Percentiles rank a stretch among this genome's conserved stretches.
phyloP scores from a whole-genome alignment of 352 stramenopile genomes.

The Plasmopara viticola region DNA sequence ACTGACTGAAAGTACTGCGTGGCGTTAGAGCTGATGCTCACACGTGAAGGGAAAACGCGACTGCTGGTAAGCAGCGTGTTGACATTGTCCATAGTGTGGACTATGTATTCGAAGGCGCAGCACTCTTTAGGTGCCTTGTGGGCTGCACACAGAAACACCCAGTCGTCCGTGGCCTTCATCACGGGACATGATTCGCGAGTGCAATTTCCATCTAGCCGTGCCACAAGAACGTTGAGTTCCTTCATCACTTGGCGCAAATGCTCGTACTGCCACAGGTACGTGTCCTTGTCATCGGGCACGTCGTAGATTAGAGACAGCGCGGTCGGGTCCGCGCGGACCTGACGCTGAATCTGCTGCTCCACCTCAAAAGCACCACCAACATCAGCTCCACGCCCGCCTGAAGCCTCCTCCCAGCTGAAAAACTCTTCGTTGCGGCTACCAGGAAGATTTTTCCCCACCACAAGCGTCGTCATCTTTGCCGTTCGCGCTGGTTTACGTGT shows the following conservation, averaged over 20 bases:
- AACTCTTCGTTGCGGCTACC: constrained; percentile 76
- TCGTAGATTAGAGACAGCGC: constrained; percentile 61
- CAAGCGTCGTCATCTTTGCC: constrained; percentile 27
- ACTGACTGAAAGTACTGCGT: constrained; percentile 86
- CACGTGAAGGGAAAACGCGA: constrained; percentile 71
- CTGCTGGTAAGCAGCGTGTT: constrained; percentile 79
- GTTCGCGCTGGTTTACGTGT: neutral
- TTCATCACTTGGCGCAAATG: constrained; percentile 81
- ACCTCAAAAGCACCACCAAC: constrained; percentile 57
- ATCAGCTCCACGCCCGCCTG: constrained; percentile 19
- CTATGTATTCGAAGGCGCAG: constrained; percentile 82
- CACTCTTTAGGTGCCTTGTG: constrained; percentile 78
- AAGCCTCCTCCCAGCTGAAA: constrained; percentile 56
- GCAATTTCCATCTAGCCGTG: constrained; percentile 52
- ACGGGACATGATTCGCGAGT: constrained; percentile 63
- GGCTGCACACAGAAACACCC: constrained; percentile 79
- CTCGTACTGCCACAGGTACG: constrained; percentile 83
- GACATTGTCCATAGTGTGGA: constrained; percentile 85
- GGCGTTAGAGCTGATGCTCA: constrained; percentile 69
- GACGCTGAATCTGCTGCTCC: constrained; percentile 72
- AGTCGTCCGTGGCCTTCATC: constrained; percentile 85
- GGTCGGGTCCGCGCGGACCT: constrained; percentile 54
- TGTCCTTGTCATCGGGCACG: constrained; percentile 71
- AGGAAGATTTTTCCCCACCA: constrained; percentile 66
- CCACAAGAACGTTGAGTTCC: constrained; percentile 74